Conservation (phyloP, 169 alveolate species). For the Plasmodium ovale region DNA sequence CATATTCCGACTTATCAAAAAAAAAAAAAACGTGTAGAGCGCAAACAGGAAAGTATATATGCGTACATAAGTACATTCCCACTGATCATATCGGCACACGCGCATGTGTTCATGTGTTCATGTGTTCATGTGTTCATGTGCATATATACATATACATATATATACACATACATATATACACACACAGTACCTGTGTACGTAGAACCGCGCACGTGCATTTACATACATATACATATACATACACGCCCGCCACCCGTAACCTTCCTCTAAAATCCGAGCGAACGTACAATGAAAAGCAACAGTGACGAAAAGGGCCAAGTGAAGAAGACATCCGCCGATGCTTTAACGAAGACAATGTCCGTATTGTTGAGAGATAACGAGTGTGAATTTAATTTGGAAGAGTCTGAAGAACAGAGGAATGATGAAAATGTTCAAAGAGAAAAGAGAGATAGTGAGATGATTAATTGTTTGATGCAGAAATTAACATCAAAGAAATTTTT, state of each 20-base stretch:
- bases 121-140: no score
- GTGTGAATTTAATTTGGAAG: conserved; percentile 42
- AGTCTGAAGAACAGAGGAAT: conserved; percentile 20
- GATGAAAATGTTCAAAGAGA: neutral
- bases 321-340: conserved; percentile 1
- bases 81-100: no score
- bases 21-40: no score
- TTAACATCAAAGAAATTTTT: conserved; percentile 65
- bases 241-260: neutral
- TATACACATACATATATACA: neutral
- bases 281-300: conserved; percentile 2
- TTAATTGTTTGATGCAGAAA: conserved; percentile 67
- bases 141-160: neutral
- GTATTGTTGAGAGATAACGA: conserved; percentile 45
- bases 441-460: conserved; percentile 46
- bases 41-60: no score
- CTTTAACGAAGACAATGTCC: conserved; percentile 24
- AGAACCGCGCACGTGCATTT: neutral
- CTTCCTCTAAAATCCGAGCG: no score
- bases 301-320: neutral
- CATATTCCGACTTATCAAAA: no score
- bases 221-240: neutral
- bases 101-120: no score
- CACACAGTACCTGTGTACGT: neutral
- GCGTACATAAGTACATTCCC: no score